Evolutionary conservation across 139 green algal species (phyloP).

Genomic region (Tetraselmis striata): DNA sequence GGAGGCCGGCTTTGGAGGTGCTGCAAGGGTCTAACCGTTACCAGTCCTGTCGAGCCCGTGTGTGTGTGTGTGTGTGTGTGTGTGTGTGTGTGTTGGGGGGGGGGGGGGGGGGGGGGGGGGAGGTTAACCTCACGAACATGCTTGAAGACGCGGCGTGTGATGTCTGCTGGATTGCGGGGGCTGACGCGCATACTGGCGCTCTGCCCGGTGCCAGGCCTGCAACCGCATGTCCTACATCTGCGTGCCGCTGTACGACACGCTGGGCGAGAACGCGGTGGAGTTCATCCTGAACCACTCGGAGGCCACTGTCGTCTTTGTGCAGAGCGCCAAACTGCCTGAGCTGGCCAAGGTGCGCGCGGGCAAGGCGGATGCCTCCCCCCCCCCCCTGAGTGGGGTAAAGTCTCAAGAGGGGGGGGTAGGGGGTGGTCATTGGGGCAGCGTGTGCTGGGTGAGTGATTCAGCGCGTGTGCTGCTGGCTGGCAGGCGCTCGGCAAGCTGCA

Average conservation of each 20-base stretch:
- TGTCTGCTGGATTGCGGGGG: too few species aligned
- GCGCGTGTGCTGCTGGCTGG: too few species aligned
- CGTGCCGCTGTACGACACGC: constrained; percentile 31
- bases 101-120: too few species aligned
- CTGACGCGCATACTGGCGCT: too few species aligned
- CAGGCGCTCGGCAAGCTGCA: too few species aligned
- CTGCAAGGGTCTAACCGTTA: constrained; percentile 6
- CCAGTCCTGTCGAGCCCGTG: not conserved
- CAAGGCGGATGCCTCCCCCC: too few species aligned
- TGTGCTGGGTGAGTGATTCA: too few species aligned
- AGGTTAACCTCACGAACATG: not conserved
- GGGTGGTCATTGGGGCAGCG: too few species aligned
- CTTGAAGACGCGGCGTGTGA: too few species aligned
- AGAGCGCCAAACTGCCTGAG: not conserved
- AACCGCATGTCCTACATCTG: constrained; percentile 5
- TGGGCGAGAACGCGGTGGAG: constrained; percentile 22
- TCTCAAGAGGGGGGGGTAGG: too few species aligned
- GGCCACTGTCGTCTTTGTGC: constrained; percentile 14
- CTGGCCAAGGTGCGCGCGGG: constrained; percentile 2
- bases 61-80: not conserved
- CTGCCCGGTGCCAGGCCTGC: constrained; percentile 14
- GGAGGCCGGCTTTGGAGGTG: constrained; percentile 1
- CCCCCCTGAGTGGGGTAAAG: too few species aligned
- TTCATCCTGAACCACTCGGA: constrained; percentile 26
- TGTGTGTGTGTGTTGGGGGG: not conserved